Percentiles rank a stretch among this genome's conserved stretches.
These are phyloP conservation scores for Penicillium egyptiacum DNA, from an alignment of 495 filamentous ascomycete genomes.

Conservation along the genomic window DNA sequence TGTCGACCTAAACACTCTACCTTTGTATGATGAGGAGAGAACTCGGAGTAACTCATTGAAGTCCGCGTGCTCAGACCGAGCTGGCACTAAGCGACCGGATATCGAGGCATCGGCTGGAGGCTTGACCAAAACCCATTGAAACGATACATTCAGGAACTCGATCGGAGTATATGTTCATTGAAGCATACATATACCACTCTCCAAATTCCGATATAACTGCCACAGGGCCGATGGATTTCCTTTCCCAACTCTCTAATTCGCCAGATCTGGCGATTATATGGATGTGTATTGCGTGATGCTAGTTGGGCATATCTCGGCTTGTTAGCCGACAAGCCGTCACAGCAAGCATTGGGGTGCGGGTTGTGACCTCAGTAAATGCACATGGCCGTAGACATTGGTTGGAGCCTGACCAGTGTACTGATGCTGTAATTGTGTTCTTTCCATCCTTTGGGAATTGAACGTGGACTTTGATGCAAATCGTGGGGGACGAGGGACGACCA, in stretches of 20 bases:
- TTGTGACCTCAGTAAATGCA: background rate
- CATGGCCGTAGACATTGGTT: background rate
- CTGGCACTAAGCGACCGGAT: conserved; percentile 21
- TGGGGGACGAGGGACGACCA: background rate
- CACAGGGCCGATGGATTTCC: background rate
- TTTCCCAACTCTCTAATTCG: background rate
- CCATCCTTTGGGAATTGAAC: background rate
- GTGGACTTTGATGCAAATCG: background rate
- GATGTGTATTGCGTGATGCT: background rate
- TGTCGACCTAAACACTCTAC: conserved; percentile 24
- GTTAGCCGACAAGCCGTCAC: conserved; percentile 1
- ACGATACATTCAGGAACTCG: background rate
- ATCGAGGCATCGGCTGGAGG: conserved; percentile 27
- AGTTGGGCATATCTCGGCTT: background rate
- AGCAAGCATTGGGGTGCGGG: background rate
- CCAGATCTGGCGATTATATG: background rate
- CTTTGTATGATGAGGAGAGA: conserved; percentile 21
- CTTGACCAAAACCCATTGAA: background rate
- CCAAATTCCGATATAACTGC: background rate
- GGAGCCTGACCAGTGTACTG: background rate
- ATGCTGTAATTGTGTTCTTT: background rate
- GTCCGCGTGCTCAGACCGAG: background rate
- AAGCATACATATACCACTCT: background rate
- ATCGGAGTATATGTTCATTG: background rate
- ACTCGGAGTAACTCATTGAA: conserved; percentile 7